phyloP scores from a whole-genome alignment of 305 asterid genomes.

The Plantago coronopus region DNA sequence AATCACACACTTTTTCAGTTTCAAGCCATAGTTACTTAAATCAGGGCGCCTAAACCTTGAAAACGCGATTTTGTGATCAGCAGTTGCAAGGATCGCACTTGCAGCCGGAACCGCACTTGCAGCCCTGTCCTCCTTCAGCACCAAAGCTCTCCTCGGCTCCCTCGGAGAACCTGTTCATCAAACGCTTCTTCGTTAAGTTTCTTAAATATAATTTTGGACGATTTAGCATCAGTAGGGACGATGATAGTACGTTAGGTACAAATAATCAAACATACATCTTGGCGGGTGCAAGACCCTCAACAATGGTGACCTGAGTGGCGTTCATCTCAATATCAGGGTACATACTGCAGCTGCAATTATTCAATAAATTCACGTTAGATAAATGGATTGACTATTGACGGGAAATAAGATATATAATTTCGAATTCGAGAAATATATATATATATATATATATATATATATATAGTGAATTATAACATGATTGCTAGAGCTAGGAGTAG shows the following conservation, averaged over 20 bases:
- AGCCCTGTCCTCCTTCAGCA: constrained; percentile 58
- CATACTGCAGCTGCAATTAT: constrained; percentile 45
- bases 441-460: no score
- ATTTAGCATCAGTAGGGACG: no score
- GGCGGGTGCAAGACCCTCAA: constrained; percentile 51
- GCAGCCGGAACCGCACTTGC: constrained; percentile 71
- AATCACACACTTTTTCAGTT: constrained; percentile 15
- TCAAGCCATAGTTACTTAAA: constrained; percentile 1
- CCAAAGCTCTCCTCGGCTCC: constrained; percentile 44
- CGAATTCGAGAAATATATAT: no score
- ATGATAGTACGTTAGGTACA: no score
- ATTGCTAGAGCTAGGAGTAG: no score
- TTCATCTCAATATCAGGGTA: constrained; percentile 51
- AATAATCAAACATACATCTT: constrained; percentile 30
- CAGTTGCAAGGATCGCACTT: constrained; percentile 63
- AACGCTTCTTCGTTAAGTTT: not conserved
- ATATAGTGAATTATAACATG: not conserved
- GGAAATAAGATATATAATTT: no score
- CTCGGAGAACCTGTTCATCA: constrained; percentile 29
- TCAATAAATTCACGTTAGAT: not conserved
- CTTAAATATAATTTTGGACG: not conserved
- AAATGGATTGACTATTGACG: no score
- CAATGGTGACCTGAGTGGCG: constrained; percentile 24
- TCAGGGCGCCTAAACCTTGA: not conserved
- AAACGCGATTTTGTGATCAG: constrained; percentile 23